These are phyloP conservation scores for Daldinia sp. DNA, from an alignment of 2,329 filamentous ascomycete genomes.

Conservation along the genomic window DNA sequence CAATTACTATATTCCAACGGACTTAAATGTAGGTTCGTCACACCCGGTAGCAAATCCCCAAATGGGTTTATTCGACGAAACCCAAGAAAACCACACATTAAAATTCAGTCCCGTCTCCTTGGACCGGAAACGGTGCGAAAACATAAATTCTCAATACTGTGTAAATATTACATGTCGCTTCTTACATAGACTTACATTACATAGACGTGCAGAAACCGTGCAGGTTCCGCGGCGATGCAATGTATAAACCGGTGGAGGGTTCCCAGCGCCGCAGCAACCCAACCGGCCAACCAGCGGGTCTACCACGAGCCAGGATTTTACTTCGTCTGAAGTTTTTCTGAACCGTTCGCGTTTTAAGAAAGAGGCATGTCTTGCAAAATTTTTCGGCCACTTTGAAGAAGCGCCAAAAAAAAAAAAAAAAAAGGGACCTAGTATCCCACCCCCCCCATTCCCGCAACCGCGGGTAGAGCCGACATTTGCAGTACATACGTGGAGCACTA, in stretches of 20 bases:
- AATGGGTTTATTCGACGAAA: constrained; percentile 25
- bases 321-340: constrained; percentile 38
- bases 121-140: constrained; percentile 38
- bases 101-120: constrained; percentile 33
- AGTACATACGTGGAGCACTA: constrained; percentile 20
- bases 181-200: constrained; percentile 3
- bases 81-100: constrained; percentile 6
- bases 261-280: constrained; percentile 8
- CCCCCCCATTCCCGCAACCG: constrained; percentile 24
- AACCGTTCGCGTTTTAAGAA: constrained; percentile 26
- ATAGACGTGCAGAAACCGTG: constrained; percentile 23
- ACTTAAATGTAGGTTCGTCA: too few species aligned
- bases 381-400: constrained; percentile 9
- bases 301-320: constrained; percentile 37
- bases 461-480: constrained; percentile 38
- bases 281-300: constrained; percentile 32
- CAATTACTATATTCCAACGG: too few species aligned
- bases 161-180: constrained; percentile 17
- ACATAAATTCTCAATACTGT: constrained; percentile 12
- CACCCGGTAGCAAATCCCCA: constrained; percentile 39
- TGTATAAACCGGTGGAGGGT: constrained; percentile 36
- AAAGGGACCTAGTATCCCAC: constrained; percentile 15
- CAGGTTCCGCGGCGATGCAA: constrained; percentile 20
- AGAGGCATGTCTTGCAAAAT: constrained; percentile 23
- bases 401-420: constrained; percentile 28